Evolutionary conservation across 768 basidiomycete species (phyloP), one percentile per base, ranked within the genome.

Genomic region (Cantharellus anzutake): DNA sequence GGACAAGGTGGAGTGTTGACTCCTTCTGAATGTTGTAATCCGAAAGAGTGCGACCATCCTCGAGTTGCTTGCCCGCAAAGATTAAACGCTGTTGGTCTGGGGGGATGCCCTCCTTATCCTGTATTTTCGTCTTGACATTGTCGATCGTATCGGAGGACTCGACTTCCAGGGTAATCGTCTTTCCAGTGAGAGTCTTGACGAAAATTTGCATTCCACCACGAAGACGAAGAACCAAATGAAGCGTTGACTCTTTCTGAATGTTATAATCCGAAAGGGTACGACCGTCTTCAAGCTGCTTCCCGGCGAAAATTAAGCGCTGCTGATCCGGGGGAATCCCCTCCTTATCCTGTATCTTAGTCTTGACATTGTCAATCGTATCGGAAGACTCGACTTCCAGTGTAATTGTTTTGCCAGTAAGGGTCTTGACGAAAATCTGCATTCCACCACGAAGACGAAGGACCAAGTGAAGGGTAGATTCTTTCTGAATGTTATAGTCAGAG

Each of bases 261-360:
- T 73, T 73, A 70, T 73, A 76, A 64, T 76, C 75, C 37, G 72
- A 73, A 2, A 92, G 77, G 0, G 91, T 96, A 56, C 92, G 84
- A 2, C 92, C 92, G 60, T 96, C 92, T 69, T 94, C 92, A 7
- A 93, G 73, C 67, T 94, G 91, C 75, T 94, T 94, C 53, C 91
- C 92, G 52, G 91, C 91, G 64, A 93, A 94, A 63, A 76, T 76
- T 48, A 74, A 67, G 52, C 78, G 73, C 59, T 74, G 72, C 73
- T 77, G 74, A 51, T 71, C 70, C 38, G 73, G 74, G 53, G 60
- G 59, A 44, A 64, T 75, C 62, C 63, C 69, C 60, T 71, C 69
- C 65, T 70, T 71, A 68, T 71, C 69, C 66, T 70, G 68, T 65
- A 71, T 67, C 64, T 67, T 68, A 64, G 68, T 52, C 62, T 52